These are phyloP conservation scores for Sclerotinia trifoliorum DNA, from an alignment of 2,329 filamentous ascomycete species.

Conservation along the genomic window DNA sequence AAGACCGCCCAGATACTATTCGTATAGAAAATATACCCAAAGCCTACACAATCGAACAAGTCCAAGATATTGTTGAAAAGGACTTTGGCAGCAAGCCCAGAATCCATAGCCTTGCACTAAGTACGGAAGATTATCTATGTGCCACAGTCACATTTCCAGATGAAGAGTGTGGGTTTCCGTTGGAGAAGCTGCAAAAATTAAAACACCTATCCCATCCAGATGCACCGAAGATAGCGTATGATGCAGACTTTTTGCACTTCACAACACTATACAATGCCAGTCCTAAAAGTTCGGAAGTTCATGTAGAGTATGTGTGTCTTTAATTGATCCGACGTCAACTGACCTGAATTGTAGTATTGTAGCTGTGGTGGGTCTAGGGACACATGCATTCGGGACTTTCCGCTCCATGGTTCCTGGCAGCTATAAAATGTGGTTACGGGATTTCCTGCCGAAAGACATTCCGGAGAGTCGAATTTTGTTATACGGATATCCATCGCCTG, in stretches of 20 bases:
- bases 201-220: background rate
- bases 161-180: slow-evolving; percentile 1
- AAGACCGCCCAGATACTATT: slow-evolving; percentile 19
- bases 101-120: slow-evolving; percentile 12
- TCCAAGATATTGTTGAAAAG: background rate
- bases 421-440: slow-evolving; percentile 21
- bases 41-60: background rate
- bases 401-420: slow-evolving; percentile 9
- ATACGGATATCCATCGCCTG: slow-evolving; percentile 14
- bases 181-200: background rate
- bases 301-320: slow-evolving; percentile 13
- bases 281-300: background rate
- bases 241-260: slow-evolving; percentile 11
- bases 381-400: slow-evolving; percentile 22
- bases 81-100: background rate
- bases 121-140: background rate
- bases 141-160: slow-evolving; percentile 16
- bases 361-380: slow-evolving; percentile 20
- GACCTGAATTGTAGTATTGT: slow-evolving; percentile 1
- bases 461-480: background rate
- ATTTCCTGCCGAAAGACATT: slow-evolving; percentile 22
- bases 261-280: slow-evolving; percentile 15
- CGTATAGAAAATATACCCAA: slow-evolving; percentile 17
- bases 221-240: slow-evolving; percentile 8
- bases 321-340: background rate